These are phyloP conservation scores for Alisma plantagoaquatica DNA, from an alignment of 106 monocot species.

Conservation along the genomic window DNA sequence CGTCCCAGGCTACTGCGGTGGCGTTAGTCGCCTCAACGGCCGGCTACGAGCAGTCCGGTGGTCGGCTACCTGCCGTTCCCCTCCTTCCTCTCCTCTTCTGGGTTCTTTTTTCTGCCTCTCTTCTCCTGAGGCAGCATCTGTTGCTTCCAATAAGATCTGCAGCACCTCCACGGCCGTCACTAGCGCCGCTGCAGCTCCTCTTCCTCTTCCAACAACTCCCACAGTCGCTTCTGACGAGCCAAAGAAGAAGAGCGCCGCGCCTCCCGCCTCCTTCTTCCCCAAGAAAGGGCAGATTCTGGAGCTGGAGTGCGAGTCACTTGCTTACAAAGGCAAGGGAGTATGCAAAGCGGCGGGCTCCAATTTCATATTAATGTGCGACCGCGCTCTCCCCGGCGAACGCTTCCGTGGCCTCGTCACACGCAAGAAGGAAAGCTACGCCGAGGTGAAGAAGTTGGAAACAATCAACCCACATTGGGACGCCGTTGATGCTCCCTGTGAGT, in stretches of 20 bases:
- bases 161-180: too few species aligned
- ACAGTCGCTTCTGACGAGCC: neutral
- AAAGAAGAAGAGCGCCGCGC: too few species aligned
- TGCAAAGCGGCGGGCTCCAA: conserved; percentile 53
- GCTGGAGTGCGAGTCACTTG: conserved; percentile 58
- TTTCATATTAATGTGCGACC: conserved; percentile 88
- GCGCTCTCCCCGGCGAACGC: conserved; percentile 76
- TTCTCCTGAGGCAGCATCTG: too few species aligned
- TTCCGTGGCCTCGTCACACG: conserved; percentile 78
- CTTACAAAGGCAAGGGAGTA: conserved; percentile 69
- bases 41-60: neutral
- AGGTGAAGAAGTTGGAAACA: conserved; percentile 80
- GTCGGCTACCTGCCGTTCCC: too few species aligned
- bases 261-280: conserved; percentile 41
- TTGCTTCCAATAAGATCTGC: too few species aligned
- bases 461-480: conserved; percentile 49
- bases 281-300: conserved; percentile 57
- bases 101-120: too few species aligned
- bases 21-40: neutral
- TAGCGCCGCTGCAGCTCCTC: conserved; percentile 1
- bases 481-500: conserved; percentile 77
- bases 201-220: neutral
- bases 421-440: conserved; percentile 69
- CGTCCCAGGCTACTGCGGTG: neutral
- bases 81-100: too few species aligned